Evolutionary conservation across 305 asterid genomes (phyloP).

Genomic region (Monarda citriodora): DNA sequence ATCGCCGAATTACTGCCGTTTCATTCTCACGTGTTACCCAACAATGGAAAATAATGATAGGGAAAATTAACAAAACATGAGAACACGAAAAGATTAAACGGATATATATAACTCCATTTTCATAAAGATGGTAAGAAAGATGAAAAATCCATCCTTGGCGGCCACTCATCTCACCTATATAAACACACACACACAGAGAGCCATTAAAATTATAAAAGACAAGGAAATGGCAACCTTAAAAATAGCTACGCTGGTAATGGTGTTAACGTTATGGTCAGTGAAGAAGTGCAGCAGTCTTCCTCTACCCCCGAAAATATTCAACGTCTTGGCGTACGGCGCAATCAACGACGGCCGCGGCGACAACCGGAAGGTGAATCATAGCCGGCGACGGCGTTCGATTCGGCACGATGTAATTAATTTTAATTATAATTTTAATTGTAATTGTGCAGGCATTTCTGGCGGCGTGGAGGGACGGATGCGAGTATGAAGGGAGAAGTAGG

Average conservation of each 20-base stretch:
- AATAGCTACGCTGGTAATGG: constrained; percentile 11
- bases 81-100: too few relatives aligned
- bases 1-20: neutral
- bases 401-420: too few relatives aligned
- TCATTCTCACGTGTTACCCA: constrained; percentile 1
- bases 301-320: constrained; percentile 3
- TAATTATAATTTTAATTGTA: too few relatives aligned
- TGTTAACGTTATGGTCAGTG: constrained; percentile 14
- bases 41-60: constrained; percentile 7
- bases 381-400: too few relatives aligned
- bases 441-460: constrained; percentile 47
- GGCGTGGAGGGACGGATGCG: constrained; percentile 67
- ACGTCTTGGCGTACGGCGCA: constrained; percentile 48
- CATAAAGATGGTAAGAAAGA: too few relatives aligned
- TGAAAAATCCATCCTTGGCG: too few relatives aligned
- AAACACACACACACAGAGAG: neutral
- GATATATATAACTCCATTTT: too few relatives aligned
- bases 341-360: constrained; percentile 41
- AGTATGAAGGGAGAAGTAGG: constrained; percentile 36
- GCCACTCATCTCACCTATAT: constrained; percentile 4
- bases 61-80: too few relatives aligned
- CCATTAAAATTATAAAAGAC: neutral
- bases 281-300: neutral
- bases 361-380: constrained; percentile 33
- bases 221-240: constrained; percentile 27